A percentile compares a stretch with the other conserved stretches of the same genome.
Evolutionary conservation across 441 rosid genomes (phyloP).

Genomic region (Monsonia emarginata): DNA sequence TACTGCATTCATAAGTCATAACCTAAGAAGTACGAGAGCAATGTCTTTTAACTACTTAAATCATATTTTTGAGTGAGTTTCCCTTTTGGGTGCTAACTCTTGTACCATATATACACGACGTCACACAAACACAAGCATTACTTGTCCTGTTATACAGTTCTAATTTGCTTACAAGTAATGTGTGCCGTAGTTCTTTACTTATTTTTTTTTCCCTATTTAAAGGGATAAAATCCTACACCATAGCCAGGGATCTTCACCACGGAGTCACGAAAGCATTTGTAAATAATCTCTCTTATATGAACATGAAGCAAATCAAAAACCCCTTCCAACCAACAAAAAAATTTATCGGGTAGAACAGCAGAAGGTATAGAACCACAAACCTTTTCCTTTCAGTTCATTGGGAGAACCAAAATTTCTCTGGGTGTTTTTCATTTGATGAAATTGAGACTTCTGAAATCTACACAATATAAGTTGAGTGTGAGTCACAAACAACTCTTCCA

Average conservation of each 20-base stretch:
- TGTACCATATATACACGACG: background rate
- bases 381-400: conserved; percentile 39
- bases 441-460: conserved; percentile 50
- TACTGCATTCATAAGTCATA: background rate
- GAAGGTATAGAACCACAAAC: conserved; percentile 26
- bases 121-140: background rate
- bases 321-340: background rate
- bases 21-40: background rate
- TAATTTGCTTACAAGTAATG: background rate
- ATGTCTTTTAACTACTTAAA: background rate
- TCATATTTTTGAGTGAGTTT: background rate
- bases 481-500: conserved; percentile 14
- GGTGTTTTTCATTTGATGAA: conserved; percentile 29
- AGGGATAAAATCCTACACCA: background rate
- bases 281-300: background rate
- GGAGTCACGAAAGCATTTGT: background rate
- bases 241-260: background rate
- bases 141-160: background rate
- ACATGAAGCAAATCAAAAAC: background rate
- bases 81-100: background rate
- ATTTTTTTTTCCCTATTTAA: background rate
- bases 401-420: conserved; percentile 40
- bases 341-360: background rate
- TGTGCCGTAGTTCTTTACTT: background rate
- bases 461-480: conserved; percentile 18